Conservation (phyloP, 345 rosid genomes). For the Lagerstroemia speciosa region DNA sequence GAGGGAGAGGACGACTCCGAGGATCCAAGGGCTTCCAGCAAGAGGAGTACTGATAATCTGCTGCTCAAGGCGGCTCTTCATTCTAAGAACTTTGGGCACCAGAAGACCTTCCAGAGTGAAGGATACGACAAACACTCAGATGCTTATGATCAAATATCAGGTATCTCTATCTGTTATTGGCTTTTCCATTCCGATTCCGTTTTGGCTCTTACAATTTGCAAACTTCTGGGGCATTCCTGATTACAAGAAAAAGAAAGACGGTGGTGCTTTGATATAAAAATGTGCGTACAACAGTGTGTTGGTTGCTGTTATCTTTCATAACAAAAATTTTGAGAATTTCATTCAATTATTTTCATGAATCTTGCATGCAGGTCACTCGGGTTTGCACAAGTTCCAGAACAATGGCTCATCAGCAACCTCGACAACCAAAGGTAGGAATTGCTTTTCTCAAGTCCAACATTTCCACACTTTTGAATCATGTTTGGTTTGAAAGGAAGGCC, state of each 20-base stretch:
- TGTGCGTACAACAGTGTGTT: background rate
- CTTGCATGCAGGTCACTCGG: conserved; percentile 28
- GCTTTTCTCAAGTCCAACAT: background rate
- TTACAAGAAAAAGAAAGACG: background rate
- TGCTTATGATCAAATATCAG: conserved; percentile 26
- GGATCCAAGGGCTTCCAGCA: conserved; percentile 35
- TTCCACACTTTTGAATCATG: background rate
- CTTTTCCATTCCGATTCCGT: conserved; percentile 2
- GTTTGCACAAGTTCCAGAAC: conserved; percentile 25
- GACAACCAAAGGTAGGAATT: conserved; percentile 36
- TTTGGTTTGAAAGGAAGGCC: background rate
- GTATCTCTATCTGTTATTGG: conserved; percentile 14
- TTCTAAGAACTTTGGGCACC: conserved; percentile 32
- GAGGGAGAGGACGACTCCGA: conserved; percentile 62
- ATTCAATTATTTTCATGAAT: background rate
- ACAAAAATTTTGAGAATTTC: background rate
- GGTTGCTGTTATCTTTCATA: background rate
- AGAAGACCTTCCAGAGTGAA: conserved; percentile 12
- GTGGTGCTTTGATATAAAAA: too few relatives aligned
- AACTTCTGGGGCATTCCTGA: background rate
- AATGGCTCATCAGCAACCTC: conserved; percentile 26
- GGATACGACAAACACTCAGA: conserved; percentile 24
- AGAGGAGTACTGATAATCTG: conserved; percentile 38
- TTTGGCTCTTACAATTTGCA: background rate
- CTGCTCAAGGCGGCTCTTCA: conserved; percentile 38